Conservation (phyloP, 306 rosid species). For the Lotus japonicus region DNA sequence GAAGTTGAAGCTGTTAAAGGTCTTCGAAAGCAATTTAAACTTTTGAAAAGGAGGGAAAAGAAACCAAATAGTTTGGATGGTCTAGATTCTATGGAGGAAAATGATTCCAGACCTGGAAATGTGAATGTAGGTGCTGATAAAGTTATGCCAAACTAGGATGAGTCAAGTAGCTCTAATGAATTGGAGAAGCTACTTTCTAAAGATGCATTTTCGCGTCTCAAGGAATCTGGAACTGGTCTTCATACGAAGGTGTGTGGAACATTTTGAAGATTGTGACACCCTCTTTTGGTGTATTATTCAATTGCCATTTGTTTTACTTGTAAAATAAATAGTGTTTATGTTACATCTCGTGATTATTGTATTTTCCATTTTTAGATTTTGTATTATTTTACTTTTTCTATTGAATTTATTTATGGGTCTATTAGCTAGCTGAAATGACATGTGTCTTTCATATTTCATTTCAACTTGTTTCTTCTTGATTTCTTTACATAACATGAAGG, state of each 20-base stretch:
- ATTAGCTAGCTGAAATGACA: too few relatives aligned
- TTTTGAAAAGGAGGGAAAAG: conserved; percentile 78
- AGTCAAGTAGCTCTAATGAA: conserved; percentile 29
- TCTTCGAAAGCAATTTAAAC: conserved; percentile 80
- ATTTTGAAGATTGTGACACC: conserved; percentile 7
- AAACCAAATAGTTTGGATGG: conserved; percentile 22
- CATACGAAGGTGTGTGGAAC: conserved; percentile 63
- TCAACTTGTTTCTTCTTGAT: conserved; percentile 21
- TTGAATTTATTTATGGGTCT: too few relatives aligned
- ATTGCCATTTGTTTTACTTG: not conserved
- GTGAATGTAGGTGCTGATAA: conserved; percentile 14
- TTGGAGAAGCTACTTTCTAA: conserved; percentile 57
- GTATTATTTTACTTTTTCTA: too few relatives aligned
- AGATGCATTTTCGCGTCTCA: conserved; percentile 59
- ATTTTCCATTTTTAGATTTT: not conserved
- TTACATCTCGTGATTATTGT: not conserved
- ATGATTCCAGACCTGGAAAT: conserved; percentile 18
- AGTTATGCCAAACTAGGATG: conserved; percentile 36
- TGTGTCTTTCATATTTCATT: conserved; percentile 1
- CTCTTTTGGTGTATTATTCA: not conserved
- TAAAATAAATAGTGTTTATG: not conserved
- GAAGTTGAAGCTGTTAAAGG: conserved; percentile 70
- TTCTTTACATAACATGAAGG: not conserved
- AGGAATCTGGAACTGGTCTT: conserved; percentile 77
- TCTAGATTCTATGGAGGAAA: conserved; percentile 36